Evolutionary conservation across 805 yeast genomes (phyloP).

Genomic region (Tetrapisispora namnaoensis): DNA sequence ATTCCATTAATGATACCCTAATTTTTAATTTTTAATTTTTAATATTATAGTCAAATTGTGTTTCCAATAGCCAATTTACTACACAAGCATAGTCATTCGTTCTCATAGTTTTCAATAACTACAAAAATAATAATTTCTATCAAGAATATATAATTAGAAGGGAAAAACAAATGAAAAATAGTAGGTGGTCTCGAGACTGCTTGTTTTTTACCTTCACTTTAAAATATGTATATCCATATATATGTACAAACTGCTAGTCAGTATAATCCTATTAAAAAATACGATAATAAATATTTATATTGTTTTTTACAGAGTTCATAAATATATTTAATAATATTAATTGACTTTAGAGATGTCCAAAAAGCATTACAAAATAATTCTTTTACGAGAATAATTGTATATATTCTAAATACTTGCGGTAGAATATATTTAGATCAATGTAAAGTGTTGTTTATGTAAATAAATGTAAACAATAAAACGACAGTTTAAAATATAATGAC

Average conservation of each 20-base stretch:
- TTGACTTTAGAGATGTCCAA: no score
- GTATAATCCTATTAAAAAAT: no score
- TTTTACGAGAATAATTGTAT: no score
- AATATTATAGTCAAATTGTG: background rate
- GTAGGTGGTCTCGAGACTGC: background rate
- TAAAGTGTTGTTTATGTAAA: no score
- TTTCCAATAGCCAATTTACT: background rate
- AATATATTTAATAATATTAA: no score
- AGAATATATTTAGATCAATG: no score
- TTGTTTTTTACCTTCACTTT: background rate
- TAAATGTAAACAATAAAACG: no score
- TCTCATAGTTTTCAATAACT: background rate
- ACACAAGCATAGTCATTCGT: background rate
- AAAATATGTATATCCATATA: background rate
- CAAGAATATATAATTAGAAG: background rate
- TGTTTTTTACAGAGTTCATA: no score
- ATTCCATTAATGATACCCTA: constrained; percentile 1
- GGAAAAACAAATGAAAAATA: no score
- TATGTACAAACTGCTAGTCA: background rate
- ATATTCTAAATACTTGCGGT: no score
- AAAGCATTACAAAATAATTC: no score
- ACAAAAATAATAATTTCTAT: background rate
- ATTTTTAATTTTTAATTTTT: background rate
- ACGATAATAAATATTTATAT: no score
- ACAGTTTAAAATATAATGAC: background rate